Evolutionary conservation across 2,329 filamentous ascomycete species (phyloP), one percentile per base, ranked within the genome.

Genomic region (Penicillium sp.): DNA sequence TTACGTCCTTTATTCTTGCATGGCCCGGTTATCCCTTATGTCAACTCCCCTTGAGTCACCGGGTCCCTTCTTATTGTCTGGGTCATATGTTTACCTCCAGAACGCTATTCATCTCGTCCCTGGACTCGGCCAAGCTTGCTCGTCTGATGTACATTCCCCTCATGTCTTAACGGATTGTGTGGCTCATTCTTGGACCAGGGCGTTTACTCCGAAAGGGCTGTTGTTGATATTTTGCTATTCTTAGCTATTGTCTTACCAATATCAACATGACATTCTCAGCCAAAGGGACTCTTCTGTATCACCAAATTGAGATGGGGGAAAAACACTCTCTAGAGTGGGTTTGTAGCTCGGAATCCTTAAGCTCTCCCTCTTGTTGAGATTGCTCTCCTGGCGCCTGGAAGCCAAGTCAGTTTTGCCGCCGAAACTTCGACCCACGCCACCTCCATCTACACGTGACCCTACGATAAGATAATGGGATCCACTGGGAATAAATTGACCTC

Each of bases 141-240:
- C 33, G 34, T 45, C 54, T 45, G 53, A 52, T 60, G 61, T 59
- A 57, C 58, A 58, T 50, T 51, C 29, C 39, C 24, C 49, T 45
- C 45, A 48, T 45, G 25, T 26, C 18, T 18, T 18, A 36, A 51
- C 46, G 48, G 34, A 44, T 46, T 41, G 48, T 55, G 51, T 55
- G 49, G 43, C 52, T 53, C 28, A 42, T 55, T 44, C 36, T 42
- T 43, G 34, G 9, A 39, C 25, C 38, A 38, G 47, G 29, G 25
- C 8, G 11, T 35, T n/a, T 26, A 25, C 27, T 43, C 28, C 34
- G 40, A 18, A 18, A 18, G 18, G 18, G 18, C 18, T 24, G 49
- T 36, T 51, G 48, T 50, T 40, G 49, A 53, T 52, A 49, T 35
- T 25, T 53, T 49, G 48, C 48, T 51, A 4, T 12, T 39, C 35